Evolutionary conservation across 225 moss, liverwort and hornwort genomes (phyloP), one percentile per base, ranked within the genome.

Genomic region (Climacium dendroides): DNA sequence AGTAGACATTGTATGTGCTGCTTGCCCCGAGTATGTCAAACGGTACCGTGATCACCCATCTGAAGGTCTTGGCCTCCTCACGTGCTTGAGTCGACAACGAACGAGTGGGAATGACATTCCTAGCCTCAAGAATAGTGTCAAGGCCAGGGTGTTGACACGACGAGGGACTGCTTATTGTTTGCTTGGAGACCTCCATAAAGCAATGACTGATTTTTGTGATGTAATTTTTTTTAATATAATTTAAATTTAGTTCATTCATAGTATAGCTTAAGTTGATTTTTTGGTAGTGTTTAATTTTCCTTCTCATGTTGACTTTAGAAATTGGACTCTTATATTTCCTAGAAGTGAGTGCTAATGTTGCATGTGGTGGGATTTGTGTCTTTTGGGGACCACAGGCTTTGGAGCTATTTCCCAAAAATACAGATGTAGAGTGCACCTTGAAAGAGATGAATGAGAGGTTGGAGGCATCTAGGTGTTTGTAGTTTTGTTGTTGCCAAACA

Each of bases 111-210:
- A 88, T 3, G 88, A 90, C 14, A 71, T 91, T 73, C 25, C 24
- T 34, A 32, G 84, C 45, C 81, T 92, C 54, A 94, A 89, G 74
- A 94, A 85, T 4, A 90, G 87, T 75, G 88, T 93, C 52, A 89
- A 86, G 87, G 45, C 83, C 5, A 85, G 92, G 58, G 74, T 89
- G 45, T 74, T 93, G 64, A 91, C 91, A 41, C 87, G 94, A 20
- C 73, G 86, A 72, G 94, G 94, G 11, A 92, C 94, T 29, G 94
- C 94, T 35, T 63, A 87, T 52, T 94, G 92, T 67, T 47, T 94
- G 26, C 86, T 91, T 54, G 91, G 88, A 82, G 87, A 90, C 72
- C 86, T 94, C 37, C 83, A 43, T 30, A 82, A 78, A 59, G 92
- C 94, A 59, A 60, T 89, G 37, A 59, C 72, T 57, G 91, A 91